Evolutionary conservation across 345 rosid genomes (phyloP).

Genomic region (Balakata baccata): DNA sequence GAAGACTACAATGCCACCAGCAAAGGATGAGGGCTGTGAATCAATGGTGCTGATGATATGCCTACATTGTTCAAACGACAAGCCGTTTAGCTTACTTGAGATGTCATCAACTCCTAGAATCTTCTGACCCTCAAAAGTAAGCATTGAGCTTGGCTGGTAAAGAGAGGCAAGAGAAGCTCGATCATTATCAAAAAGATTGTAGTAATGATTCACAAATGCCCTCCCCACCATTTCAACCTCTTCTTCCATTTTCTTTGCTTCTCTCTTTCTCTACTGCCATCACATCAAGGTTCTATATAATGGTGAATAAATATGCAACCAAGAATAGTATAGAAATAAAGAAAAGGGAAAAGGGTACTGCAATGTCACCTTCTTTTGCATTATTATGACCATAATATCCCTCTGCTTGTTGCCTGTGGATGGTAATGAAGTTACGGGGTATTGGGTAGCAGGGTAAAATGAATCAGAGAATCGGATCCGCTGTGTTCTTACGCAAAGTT

Average conservation of each 20-base stretch:
- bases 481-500: constrained; percentile 49
- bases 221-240: constrained; percentile 58
- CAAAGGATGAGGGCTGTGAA: constrained; percentile 58
- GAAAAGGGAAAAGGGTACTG: too few relatives aligned
- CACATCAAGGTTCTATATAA: constrained; percentile 13
- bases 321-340: too few relatives aligned
- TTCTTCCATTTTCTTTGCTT: constrained; percentile 43
- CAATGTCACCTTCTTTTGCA: too few relatives aligned
- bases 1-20: constrained; percentile 61
- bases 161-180: constrained; percentile 50
- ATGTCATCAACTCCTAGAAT: constrained; percentile 52
- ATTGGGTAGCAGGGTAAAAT: constrained; percentile 1
- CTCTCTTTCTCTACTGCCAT: background rate
- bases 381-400: constrained; percentile 26
- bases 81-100: constrained; percentile 50
- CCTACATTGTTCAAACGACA: constrained; percentile 69
- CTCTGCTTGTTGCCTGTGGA: background rate
- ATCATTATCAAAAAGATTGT: constrained; percentile 63
- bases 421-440: too few relatives aligned
- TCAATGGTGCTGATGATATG: constrained; percentile 69
- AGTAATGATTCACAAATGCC: constrained; percentile 75
- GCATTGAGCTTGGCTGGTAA: constrained; percentile 63
- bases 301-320: background rate
- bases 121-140: constrained; percentile 78
- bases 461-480: constrained; percentile 35